Base-by-base conservation (phyloP, 1,284 basidiomycete genomes). In the Cryptococcus jaspeensis region DNA sequence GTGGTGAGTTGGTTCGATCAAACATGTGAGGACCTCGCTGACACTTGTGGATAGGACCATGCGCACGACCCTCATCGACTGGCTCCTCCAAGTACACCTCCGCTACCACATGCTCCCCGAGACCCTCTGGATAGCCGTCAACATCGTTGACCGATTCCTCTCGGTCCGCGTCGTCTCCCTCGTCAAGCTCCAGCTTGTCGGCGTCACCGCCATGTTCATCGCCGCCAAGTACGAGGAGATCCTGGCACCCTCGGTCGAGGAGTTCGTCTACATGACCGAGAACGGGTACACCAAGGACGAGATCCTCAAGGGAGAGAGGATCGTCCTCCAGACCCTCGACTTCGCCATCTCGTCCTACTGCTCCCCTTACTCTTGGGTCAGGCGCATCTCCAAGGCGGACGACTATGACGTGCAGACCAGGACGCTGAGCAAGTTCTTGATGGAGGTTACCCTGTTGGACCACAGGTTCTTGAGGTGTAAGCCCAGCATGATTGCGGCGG, bases 281-380 rank as follows among this genome's bases (percentile, higher is more conserved):
- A 88, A 88, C 59, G 92, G 90, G 1, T 98, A 93, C 79, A 85
- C 85, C 52, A 88, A 87, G 75, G 95, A 98, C 59, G 95, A 99
- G 79, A 95, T 99, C 71, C 83, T 99, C 63, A 97, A 97, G 79
- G 95, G 95, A 74, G 95, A 99, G 78, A 87, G 92, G 47, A 98
- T 99, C 74, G 87, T 99, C 70, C 81, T 96, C 56, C 72, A 81
- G 78, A 92, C 92, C 41, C 85, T 99, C 57, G 92, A 97, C 63
- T 99, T 98, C 81, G 88, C 89, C 77, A 77, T 99, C 73, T 98
- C 94, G 56, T 87, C 92, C 56, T 99, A 99, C 80, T 99, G 96
- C 80, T 96, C 95, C 47, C 96, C 96, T 2, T 99, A 99, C 81
- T 94, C 90, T 74, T 99, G 96, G 96, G 93, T 99, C 81, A 87